phyloP scores from a whole-genome alignment of 192 early-diverging fungal genomes.

The Coemansia sp. region DNA sequence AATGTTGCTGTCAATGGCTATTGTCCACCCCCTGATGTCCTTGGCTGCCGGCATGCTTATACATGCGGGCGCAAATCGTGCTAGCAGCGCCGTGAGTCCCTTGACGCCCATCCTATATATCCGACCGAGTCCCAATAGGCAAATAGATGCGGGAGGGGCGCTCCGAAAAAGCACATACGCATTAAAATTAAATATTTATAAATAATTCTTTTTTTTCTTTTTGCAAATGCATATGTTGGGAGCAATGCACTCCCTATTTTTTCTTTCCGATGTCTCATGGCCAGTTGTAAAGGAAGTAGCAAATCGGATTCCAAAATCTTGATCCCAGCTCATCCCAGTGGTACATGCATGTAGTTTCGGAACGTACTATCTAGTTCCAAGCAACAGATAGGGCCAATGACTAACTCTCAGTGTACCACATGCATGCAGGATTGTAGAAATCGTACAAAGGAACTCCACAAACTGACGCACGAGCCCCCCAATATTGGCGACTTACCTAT shows the following conservation, averaged over 20 bases:
- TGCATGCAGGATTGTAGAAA: not conserved
- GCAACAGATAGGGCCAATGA: conserved; percentile 3
- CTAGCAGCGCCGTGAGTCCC: conserved; percentile 55
- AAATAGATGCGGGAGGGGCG: not conserved
- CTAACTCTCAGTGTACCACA: not conserved
- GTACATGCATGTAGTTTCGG: not conserved
- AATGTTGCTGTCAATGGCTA: conserved; percentile 60
- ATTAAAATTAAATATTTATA: not conserved
- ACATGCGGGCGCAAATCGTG: conserved; percentile 53
- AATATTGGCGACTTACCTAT: not conserved
- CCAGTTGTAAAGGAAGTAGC: not conserved
- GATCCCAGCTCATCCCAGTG: not conserved
- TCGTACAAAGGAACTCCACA: not conserved
- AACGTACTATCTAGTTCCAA: not conserved
- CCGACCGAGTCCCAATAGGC: not conserved
- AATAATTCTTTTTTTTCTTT: not conserved
- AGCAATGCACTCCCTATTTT: not conserved
- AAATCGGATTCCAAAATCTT: not conserved
- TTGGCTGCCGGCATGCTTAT: conserved; percentile 35
- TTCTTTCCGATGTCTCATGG: not conserved
- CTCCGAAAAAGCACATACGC: not conserved
- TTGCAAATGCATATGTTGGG: not conserved
- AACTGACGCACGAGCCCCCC: not conserved
- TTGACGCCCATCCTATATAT: conserved; percentile 57
- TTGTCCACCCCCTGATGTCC: conserved; percentile 41